Evolutionary conservation across 1,139 yeast species (phyloP), one percentile per base, ranked within the genome.

Genomic region (Scheffersomyces stambukii): DNA sequence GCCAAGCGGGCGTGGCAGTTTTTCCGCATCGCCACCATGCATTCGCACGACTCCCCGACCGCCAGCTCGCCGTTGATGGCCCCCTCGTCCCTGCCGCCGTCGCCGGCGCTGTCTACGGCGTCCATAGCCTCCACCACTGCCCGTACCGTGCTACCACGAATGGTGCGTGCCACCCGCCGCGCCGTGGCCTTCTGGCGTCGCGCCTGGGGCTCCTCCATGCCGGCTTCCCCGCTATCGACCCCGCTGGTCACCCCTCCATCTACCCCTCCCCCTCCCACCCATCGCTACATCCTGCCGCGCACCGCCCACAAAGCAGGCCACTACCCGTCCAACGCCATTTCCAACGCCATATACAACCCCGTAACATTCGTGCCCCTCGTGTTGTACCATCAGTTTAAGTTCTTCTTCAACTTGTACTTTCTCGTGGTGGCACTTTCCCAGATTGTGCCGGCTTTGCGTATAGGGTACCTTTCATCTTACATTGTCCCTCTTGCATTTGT

Each of bases 401-500:
- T 91, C 55, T 93, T 93, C 57, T 93, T 88, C 70, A 93, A 93
- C 56, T 63, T 93, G 30, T 93, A 93, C 57, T 93, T 93, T 51
- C 61, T 93, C 31, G 52, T 93, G 22, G 98, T 93, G 40, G 98
- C 98, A 13, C 68, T 93, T 35, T 88, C 97, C 3, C 98, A 93
- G 57, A 80, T 82, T 4, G 70, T 93, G n/a, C 96, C 97, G 1
- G 86, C 80, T 9, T 67, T 93, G 35, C 68, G 97, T 42, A 91
- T 93, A 21, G 99, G 99, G 7, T 93, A 89, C 50, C 64, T 93
- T 24, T 83, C 95, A 2, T 84, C 96, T 3, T 93, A 93, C 52
- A 70, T 93, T 21, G 96, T 89, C 5, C 99, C 99, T 0, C 67
- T 93, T 32, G 96, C 83, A 1, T 93, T 93, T 63, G 98, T 93